Evolutionary conservation across 495 filamentous ascomycete species (phyloP).

Genomic region (Neurospora africana): DNA sequence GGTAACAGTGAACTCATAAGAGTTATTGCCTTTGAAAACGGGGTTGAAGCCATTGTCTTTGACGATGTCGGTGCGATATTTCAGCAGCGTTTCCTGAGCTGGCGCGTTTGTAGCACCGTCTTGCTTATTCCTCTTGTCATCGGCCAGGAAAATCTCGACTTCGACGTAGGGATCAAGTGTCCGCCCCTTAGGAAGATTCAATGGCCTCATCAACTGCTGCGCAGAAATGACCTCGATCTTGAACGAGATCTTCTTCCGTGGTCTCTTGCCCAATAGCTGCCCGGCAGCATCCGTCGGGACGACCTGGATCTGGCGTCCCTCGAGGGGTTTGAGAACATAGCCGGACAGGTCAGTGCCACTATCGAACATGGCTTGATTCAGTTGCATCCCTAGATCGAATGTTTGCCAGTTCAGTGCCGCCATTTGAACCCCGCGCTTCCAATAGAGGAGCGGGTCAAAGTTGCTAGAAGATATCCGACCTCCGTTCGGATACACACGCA

Average conservation of each 20-base stretch:
- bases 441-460: slow-evolving; percentile 84
- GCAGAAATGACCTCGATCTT: slow-evolving; percentile 83
- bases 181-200: slow-evolving; percentile 54
- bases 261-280: slow-evolving; percentile 42
- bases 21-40: slow-evolving; percentile 48
- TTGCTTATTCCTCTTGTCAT: slow-evolving; percentile 61
- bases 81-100: slow-evolving; percentile 52
- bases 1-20: slow-evolving; percentile 64
- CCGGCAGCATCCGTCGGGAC: slow-evolving; percentile 34
- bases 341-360: slow-evolving; percentile 77
- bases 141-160: slow-evolving; percentile 86
- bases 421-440: slow-evolving; percentile 95
- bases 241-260: slow-evolving; percentile 71
- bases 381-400: slow-evolving; percentile 85
- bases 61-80: slow-evolving; percentile 65
- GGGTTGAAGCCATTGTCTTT: slow-evolving; percentile 89
- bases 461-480: slow-evolving; percentile 77
- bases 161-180: slow-evolving; percentile 87
- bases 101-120: slow-evolving; percentile 24
- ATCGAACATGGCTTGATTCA: slow-evolving; percentile 98
- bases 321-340: slow-evolving; percentile 86
- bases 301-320: slow-evolving; percentile 54
- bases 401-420: slow-evolving; percentile 97
- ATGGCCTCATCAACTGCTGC: slow-evolving; percentile 82
- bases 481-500: slow-evolving; percentile 82